These are phyloP conservation scores for Penicilliopsis zonata DNA, from an alignment of 495 filamentous ascomycete genomes.

Conservation along the genomic window DNA sequence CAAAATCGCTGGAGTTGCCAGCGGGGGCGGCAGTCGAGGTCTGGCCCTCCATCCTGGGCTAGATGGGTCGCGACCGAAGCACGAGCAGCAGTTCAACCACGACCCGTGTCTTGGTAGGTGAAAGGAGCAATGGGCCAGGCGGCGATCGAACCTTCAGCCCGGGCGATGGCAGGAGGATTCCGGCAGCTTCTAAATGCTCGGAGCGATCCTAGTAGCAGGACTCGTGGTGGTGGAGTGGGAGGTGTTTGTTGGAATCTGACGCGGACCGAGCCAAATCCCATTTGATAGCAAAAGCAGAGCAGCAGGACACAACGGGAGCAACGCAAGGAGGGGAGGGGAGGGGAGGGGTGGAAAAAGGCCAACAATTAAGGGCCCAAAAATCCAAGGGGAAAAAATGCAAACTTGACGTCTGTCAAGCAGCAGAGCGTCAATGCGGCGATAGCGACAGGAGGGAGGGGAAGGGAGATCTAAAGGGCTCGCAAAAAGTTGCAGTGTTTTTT, in stretches of 20 bases:
- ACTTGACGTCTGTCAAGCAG: neutral
- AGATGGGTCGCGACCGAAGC: slow-evolving; percentile 39
- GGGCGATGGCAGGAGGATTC: neutral
- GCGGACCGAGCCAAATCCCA: neutral
- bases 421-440: neutral
- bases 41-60: slow-evolving; percentile 42
- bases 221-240: slow-evolving; percentile 1
- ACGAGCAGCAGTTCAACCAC: slow-evolving; percentile 23
- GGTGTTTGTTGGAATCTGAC: slow-evolving; percentile 1
- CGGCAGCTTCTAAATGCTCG: neutral
- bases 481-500: slow-evolving; percentile 8
- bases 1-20: slow-evolving; percentile 71
- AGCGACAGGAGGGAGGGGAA: neutral
- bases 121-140: neutral
- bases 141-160: slow-evolving; percentile 1
- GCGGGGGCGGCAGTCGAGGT: slow-evolving; percentile 39
- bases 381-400: too few species aligned
- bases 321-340: slow-evolving; percentile 1
- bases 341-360: neutral
- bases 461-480: neutral
- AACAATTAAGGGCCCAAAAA: too few species aligned
- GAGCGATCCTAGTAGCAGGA: neutral
- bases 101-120: slow-evolving; percentile 6
- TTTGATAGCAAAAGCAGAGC: neutral
- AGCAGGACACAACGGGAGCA: neutral